Evolutionary conservation across 495 filamentous ascomycete species (phyloP).

Genomic region (Podospora pseudocomata): DNA sequence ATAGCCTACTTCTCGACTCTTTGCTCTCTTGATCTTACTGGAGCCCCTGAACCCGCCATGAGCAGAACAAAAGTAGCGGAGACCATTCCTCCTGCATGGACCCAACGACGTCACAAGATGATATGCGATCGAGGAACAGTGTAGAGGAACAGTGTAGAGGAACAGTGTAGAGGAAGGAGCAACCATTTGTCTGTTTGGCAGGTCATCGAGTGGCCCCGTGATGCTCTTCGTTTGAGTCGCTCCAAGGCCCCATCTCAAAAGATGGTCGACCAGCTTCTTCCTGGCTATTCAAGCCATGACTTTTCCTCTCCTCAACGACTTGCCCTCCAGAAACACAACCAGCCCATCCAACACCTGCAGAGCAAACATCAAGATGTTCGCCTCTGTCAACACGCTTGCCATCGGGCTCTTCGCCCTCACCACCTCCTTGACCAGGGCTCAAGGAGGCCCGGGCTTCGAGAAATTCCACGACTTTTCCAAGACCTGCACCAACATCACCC

Average conservation of each 20-base stretch:
- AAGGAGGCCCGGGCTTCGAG: not conserved
- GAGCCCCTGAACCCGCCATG: not conserved
- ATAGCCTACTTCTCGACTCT: not conserved
- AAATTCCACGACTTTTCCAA: constrained; percentile 12
- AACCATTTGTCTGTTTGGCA: not conserved
- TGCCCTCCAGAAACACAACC: not conserved
- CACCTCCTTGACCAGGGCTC: not conserved
- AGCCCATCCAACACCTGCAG: not conserved
- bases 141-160: not conserved
- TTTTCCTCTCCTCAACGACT: not conserved
- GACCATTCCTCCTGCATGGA: not conserved
- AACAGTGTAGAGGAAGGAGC: not conserved
- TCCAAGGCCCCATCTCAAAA: not conserved
- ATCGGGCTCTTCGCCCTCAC: not conserved
- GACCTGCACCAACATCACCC: constrained; percentile 20
- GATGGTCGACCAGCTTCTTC: not conserved
- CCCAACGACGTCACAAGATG: not conserved
- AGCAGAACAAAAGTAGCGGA: not conserved
- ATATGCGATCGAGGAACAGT: no score
- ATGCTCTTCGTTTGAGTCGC: not conserved
- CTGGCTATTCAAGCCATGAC: not conserved
- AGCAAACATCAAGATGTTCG: not conserved
- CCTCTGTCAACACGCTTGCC: not conserved
- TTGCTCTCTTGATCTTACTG: not conserved
- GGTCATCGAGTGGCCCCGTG: not conserved